These are phyloP conservation scores for Malus asiatica DNA, from an alignment of 306 rosid species.

Conservation along the genomic window DNA sequence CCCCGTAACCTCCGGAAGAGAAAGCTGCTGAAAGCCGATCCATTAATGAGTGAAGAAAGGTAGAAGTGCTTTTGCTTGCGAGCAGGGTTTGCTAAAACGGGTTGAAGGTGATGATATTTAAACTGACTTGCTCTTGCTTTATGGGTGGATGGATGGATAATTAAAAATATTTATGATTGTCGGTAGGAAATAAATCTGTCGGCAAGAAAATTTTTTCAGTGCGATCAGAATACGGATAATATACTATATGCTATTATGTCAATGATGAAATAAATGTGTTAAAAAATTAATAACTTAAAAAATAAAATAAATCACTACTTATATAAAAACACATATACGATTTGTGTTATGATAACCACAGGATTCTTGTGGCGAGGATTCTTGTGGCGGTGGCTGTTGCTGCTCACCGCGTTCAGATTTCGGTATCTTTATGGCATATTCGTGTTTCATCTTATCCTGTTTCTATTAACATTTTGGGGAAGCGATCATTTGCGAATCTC, in stretches of 20 bases:
- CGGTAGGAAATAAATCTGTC: neutral
- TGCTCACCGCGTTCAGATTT: neutral
- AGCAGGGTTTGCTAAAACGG: neutral
- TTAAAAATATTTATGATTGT: neutral
- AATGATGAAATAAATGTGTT: rapidly evolving
- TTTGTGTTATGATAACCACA: no score
- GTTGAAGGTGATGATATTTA: neutral
- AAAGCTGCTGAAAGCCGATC: neutral
- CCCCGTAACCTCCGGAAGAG: neutral
- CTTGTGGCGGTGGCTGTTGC: neutral
- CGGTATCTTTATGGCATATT: no score
- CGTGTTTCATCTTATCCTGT: neutral
- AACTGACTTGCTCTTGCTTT: neutral
- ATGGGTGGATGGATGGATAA: neutral
- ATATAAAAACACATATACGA: no score
- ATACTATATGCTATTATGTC: rapidly evolving
- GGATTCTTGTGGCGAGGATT: neutral
- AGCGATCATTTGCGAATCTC: no score
- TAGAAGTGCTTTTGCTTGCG: neutral
- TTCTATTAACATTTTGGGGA: no score
- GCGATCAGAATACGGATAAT: rapidly evolving
- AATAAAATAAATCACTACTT: no score
- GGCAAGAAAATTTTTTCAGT: no score
- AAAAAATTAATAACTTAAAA: no score
- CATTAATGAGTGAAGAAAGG: neutral